Conservation (phyloP, 495 filamentous ascomycete genomes). For the Daldinia concentrica region DNA sequence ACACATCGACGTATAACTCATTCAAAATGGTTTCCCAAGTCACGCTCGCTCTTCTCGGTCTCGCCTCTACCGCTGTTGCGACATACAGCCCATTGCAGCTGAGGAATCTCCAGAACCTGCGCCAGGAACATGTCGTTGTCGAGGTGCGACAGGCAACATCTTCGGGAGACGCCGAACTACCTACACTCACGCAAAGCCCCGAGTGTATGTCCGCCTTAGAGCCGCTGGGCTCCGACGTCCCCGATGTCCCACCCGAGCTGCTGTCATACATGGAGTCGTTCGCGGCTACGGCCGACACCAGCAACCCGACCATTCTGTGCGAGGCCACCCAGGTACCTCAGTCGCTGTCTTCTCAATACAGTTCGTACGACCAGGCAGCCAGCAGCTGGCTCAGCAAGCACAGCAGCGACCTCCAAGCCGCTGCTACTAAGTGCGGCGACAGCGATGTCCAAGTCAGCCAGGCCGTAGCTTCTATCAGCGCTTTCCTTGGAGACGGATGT, state of each 20-base stretch:
- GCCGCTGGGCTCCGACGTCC: constrained; percentile 21
- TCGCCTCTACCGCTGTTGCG: constrained; percentile 30
- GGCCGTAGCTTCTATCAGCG: constrained; percentile 2
- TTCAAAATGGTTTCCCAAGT: constrained; percentile 30
- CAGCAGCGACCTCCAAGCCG: constrained; percentile 15
- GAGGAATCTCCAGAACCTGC: constrained; percentile 12
- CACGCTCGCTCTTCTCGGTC: constrained; percentile 22
- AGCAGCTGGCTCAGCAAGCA: constrained; percentile 34
- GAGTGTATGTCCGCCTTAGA: constrained; percentile 4
- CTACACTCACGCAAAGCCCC: neutral
- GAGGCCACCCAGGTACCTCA: constrained; percentile 17
- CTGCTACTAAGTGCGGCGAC: constrained; percentile 18
- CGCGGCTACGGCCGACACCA: constrained; percentile 9
- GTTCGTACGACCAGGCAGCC: constrained; percentile 29
- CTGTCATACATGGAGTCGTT: constrained; percentile 7
- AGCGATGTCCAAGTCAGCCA: neutral
- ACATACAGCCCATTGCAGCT: constrained; percentile 18
- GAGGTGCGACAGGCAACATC: constrained; percentile 33
- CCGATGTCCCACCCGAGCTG: neutral
- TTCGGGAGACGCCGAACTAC: neutral
- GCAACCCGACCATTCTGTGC: constrained; percentile 17
- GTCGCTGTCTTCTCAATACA: constrained; percentile 25
- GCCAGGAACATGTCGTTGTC: constrained; percentile 21
- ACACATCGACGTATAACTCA: neutral
- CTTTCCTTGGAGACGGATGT: neutral